Conservation (phyloP, 371 early-diverging fungal species). For the Amoeboaphelidium occidentale region DNA sequence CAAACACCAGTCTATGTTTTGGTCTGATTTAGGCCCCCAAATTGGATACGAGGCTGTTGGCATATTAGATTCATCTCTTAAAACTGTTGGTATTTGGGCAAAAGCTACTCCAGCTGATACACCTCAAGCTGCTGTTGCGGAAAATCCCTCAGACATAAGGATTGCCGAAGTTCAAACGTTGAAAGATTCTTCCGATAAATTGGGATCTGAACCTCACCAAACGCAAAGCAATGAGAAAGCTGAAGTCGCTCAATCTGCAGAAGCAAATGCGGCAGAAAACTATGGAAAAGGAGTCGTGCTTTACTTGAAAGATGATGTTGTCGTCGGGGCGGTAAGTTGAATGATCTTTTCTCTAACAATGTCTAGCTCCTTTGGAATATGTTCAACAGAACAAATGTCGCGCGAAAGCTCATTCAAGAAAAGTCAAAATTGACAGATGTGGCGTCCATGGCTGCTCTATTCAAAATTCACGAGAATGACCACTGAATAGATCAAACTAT, state of each 20-base stretch:
- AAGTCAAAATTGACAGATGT: conserved; percentile 12
- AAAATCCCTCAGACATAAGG: conserved; percentile 2
- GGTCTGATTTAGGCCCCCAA: conserved; percentile 41
- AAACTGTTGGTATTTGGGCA: conserved; percentile 45
- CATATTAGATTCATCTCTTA: conserved; percentile 30
- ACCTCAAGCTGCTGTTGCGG: conserved; percentile 3
- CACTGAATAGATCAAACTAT: no score
- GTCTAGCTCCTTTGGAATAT: conserved; percentile 34
- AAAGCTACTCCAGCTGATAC: conserved; percentile 25
- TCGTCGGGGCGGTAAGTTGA: background rate
- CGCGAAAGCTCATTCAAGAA: conserved; percentile 31
- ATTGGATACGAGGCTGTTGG: conserved; percentile 51
- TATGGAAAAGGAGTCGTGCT: conserved; percentile 43
- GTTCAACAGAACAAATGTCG: conserved; percentile 36
- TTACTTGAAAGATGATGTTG: conserved; percentile 26
- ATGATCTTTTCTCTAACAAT: background rate
- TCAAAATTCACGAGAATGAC: conserved; percentile 11
- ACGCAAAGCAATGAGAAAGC: background rate
- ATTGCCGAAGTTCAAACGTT: conserved; percentile 7
- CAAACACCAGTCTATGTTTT: conserved; percentile 48
- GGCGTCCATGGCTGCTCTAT: conserved; percentile 12
- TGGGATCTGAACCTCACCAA: conserved; percentile 10
- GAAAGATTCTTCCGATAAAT: conserved; percentile 10
- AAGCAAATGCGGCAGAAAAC: conserved; percentile 9
- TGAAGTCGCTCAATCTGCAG: background rate